Evolutionary conservation across 768 basidiomycete genomes (phyloP), one percentile per base, ranked within the genome.

Genomic region (Serendipita sp.): DNA sequence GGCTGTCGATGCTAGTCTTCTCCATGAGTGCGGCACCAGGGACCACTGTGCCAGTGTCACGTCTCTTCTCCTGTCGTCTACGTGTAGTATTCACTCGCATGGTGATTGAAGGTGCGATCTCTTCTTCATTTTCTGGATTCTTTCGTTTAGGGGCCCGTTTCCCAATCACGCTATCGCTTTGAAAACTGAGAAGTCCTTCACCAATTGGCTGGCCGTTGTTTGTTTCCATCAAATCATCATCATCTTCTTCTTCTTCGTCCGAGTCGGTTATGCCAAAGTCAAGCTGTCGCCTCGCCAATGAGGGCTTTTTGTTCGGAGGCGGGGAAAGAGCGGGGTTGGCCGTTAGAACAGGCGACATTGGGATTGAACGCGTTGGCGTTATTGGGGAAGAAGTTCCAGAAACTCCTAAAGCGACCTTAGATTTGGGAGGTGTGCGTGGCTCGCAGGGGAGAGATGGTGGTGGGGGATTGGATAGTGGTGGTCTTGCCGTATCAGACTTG

Each of bases 1-100:
- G 54, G 63, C 35, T 65, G 58, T 60, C 65, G 63, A 30, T 66
- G 46, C 35, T 65, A 41, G 7, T n/a, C 52, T 47, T 58, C 46
- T 48, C 65, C 65, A 8, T n/a, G 13, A 58, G 46, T 23, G n/a
- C 23, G 4, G 34, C 10, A 30, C 13, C 65, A 36, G 10, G 48
- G 23, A 30, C 23, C 45, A 56, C 28, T 36, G 32, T 65, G 58
- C 66, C 51, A n/a, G 52, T 66, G 60, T 60, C 34, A 64, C 60
- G 38, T 23, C 30, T 48, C 32, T 16, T 64, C 38, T 64, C 44
- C 44, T 46, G 63, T 28, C 65, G 64, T 51, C 23, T 13, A 11
- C 18, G 41, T 15, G n/a, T 18, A 52, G 44, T 34, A 28, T 7
- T 18, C 8, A 10, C 28, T n/a, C 23, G 56, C n/a, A 28, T 32